Evolutionary conservation across 2,329 filamentous ascomycete genomes (phyloP).

Genomic region (Nemania sp.): DNA sequence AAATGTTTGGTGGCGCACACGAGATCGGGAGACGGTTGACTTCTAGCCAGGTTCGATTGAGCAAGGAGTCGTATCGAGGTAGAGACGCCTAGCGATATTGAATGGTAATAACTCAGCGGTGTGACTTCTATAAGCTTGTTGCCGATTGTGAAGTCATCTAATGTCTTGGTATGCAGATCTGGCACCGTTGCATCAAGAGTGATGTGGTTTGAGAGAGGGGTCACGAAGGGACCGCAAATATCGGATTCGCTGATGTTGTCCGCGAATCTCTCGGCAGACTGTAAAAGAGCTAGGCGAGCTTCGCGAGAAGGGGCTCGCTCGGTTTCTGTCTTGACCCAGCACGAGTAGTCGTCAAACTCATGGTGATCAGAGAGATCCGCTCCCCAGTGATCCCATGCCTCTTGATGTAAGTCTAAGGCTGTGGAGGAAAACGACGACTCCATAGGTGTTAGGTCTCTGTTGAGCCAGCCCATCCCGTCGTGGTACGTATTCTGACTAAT

Average conservation of each 20-base stretch:
- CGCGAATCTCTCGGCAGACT: constrained; percentile 57
- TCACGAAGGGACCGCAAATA: constrained; percentile 55
- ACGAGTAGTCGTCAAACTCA: constrained; percentile 45
- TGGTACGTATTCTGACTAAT: constrained; percentile 81
- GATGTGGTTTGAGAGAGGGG: constrained; percentile 48
- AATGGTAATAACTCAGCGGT: constrained; percentile 40
- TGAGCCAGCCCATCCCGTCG: constrained; percentile 76
- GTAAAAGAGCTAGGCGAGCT: constrained; percentile 47
- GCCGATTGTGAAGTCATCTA: constrained; percentile 58
- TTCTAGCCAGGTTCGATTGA: constrained; percentile 29
- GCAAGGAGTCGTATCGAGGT: constrained; percentile 42
- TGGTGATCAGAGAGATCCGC: constrained; percentile 66
- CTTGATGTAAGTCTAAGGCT: constrained; percentile 66
- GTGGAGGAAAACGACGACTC: constrained; percentile 46
- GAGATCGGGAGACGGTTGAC: background rate
- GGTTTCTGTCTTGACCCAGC: constrained; percentile 39
- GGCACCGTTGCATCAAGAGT: constrained; percentile 67
- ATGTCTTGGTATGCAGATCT: constrained; percentile 51
- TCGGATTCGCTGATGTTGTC: constrained; percentile 70
- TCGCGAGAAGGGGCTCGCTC: constrained; percentile 5
- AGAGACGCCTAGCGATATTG: constrained; percentile 40
- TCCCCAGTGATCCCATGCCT: constrained; percentile 70
- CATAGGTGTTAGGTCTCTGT: constrained; percentile 59
- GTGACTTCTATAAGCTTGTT: constrained; percentile 54
- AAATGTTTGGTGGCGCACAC: constrained; percentile 18